phyloP scores from a whole-genome alignment of 1,139 yeast genomes.

The Diutina pseudorugosa region DNA sequence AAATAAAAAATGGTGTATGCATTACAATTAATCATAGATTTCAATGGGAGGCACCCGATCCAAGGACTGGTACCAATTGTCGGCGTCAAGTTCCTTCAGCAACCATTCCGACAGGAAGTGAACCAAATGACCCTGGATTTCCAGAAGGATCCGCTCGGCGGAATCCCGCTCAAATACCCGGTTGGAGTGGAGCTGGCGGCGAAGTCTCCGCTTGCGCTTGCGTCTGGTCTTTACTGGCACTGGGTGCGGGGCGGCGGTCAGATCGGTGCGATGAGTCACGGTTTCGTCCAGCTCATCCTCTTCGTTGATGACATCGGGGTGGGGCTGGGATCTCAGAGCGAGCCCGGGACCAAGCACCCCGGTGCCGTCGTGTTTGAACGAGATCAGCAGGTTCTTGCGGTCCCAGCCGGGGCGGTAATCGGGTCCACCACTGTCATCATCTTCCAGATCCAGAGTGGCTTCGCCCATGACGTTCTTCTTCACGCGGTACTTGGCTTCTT shows the following conservation, averaged over 20 bases:
- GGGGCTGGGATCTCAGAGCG: background rate
- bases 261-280: slow-evolving; percentile 5
- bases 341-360: background rate
- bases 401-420: background rate
- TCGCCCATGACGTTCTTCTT: slow-evolving; percentile 10
- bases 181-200: slow-evolving; percentile 24
- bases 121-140: slow-evolving; percentile 84
- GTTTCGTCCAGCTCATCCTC: slow-evolving; percentile 6
- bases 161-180: slow-evolving; percentile 61
- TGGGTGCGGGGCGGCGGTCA: background rate
- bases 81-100: slow-evolving; percentile 70
- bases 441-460: slow-evolving; percentile 1
- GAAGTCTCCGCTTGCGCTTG: background rate
- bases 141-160: slow-evolving; percentile 60
- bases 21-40: slow-evolving; percentile 53
- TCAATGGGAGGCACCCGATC: slow-evolving; percentile 94
- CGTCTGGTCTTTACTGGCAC: background rate
- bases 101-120: slow-evolving; percentile 90
- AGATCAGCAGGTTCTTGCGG: background rate
- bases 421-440: background rate
- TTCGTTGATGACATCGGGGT: slow-evolving; percentile 4
- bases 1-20: background rate
- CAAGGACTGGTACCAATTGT: slow-evolving; percentile 90
- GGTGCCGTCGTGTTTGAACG: background rate
- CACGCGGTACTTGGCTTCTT: slow-evolving; percentile 21